These are phyloP conservation scores for Ceratocystis colombiana DNA, from an alignment of 2,329 filamentous ascomycete genomes.

Conservation along the genomic window DNA sequence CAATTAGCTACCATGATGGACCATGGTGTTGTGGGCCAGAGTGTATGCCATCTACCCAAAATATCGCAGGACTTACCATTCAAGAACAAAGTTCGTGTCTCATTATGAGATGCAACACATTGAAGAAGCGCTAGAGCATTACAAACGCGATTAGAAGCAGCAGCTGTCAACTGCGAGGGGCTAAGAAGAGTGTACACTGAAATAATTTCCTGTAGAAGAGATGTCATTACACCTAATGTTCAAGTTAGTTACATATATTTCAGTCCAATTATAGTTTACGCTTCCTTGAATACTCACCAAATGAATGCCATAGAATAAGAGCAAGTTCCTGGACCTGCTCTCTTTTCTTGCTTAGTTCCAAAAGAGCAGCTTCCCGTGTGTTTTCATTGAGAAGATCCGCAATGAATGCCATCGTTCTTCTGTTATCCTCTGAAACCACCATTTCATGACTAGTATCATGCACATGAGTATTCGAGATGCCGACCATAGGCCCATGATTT, in stretches of 20 bases:
- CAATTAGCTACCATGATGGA: not conserved
- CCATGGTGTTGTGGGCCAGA: not conserved
- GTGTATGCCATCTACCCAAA: not conserved
- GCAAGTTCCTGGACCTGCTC: slow-evolving; percentile 96
- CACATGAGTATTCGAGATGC: slow-evolving; percentile 38
- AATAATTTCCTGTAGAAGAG: slow-evolving; percentile 93
- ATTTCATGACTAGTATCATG: slow-evolving; percentile 53
- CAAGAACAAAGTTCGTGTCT: slow-evolving; percentile 85
- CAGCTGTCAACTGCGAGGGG: slow-evolving; percentile 90
- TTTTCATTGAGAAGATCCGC: slow-evolving; percentile 80
- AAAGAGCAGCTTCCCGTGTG: slow-evolving; percentile 77
- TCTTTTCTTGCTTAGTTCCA: slow-evolving; percentile 96
- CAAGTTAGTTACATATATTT: not conserved
- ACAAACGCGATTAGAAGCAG: slow-evolving; percentile 94
- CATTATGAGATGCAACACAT: slow-evolving; percentile 94
- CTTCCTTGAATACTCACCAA: slow-evolving; percentile 47
- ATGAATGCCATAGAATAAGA: slow-evolving; percentile 95
- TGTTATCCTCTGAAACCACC: slow-evolving; percentile 72
- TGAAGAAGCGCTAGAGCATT: slow-evolving; percentile 92
- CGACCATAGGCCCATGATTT: slow-evolving; percentile 40
- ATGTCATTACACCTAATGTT: slow-evolving; percentile 83
- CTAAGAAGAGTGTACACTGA: slow-evolving; percentile 96
- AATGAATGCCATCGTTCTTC: slow-evolving; percentile 84
- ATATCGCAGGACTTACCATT: slow-evolving; percentile 53
- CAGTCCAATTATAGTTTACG: not conserved